Evolutionary conservation across 2,329 filamentous ascomycete species (phyloP).

Genomic region (Penicillium thymicola): DNA sequence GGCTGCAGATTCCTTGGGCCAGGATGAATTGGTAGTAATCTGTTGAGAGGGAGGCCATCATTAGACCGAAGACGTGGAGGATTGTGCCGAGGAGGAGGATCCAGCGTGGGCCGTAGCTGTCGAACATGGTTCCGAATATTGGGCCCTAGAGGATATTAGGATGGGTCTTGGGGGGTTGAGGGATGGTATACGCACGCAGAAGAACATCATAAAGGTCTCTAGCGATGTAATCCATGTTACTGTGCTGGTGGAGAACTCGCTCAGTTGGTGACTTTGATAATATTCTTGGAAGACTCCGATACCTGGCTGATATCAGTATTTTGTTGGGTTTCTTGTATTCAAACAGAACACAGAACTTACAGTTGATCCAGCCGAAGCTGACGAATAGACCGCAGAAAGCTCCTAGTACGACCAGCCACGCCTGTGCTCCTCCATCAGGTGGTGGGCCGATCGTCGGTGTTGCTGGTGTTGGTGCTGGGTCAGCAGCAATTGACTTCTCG

Average conservation of each 20-base stretch:
- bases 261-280: conserved; percentile 52
- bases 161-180: background rate
- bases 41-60: conserved; percentile 55
- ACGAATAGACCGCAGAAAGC: conserved; percentile 48
- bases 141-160: conserved; percentile 43
- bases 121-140: conserved; percentile 62
- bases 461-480: background rate
- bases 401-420: conserved; percentile 49
- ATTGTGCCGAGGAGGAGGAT: conserved; percentile 52
- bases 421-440: conserved; percentile 32
- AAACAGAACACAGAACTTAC: conserved; percentile 21
- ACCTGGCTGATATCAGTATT: conserved; percentile 9
- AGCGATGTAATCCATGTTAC: conserved; percentile 63
- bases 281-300: conserved; percentile 49
- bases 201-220: conserved; percentile 28
- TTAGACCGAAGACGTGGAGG: conserved; percentile 56
- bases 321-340: background rate
- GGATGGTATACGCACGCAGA: conserved; percentile 14
- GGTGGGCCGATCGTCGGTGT: conserved; percentile 13
- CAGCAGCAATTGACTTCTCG: background rate
- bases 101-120: conserved; percentile 59
- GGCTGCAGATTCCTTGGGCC: conserved; percentile 53
- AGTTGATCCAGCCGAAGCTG: conserved; percentile 52
- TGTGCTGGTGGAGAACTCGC: conserved; percentile 50
- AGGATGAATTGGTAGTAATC: conserved; percentile 59